Evolutionary conservation across 2,329 filamentous ascomycete genomes (phyloP), one percentile per base, ranked within the genome.

Genomic region (Cercospora beticola): DNA sequence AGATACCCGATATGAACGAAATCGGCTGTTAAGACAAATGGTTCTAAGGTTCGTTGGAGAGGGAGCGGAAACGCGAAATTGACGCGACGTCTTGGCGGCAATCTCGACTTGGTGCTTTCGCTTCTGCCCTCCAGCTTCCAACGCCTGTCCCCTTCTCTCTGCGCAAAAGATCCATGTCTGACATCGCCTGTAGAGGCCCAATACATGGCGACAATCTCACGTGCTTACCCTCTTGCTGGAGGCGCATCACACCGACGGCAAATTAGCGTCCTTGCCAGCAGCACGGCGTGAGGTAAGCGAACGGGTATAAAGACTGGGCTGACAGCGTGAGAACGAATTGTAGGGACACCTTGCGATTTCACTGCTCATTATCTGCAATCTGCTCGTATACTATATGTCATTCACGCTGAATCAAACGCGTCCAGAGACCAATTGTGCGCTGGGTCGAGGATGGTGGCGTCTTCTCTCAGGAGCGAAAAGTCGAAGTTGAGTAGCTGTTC

Each of bases 61-160:
- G 10, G 10, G 31, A 18, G 49, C 46, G 61, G 40, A 26, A 54
- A 57, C 62, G 31, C 62, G 62, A 64, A 16, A 56, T 8, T 64
- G 62, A 56, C 62, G 36, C 49, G 59, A 21, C 31, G 33, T 56
- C 62, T 64, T 64, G 62, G 62, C 62, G 28, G 40, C 18, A 16
- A 12, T 30, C 60, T 49, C 21, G 23, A 61, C 31, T n/a, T 23
- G 18, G 21, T 33, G 5, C 12, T 46, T n/a, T 26, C n/a, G 56
- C 28, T 40, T 60, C 31, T 9, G 31, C n/a, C 57, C 23, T 30
- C 16, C 30, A 16, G 21, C 23, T 18, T 18, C n/a, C 46, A 52
- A n/a, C 40, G 7, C 16, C 6, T 46, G 40, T 46, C 5, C 2
- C 16, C 40, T 46, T 46, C 40, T n/a, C 21, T 8, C 21, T 10